A percentile compares a stretch with the other conserved stretches of the same genome.
These are phyloP conservation scores for Arthroderma sp. DNA, from an alignment of 2,329 filamentous ascomycete species.

Conservation along the genomic window DNA sequence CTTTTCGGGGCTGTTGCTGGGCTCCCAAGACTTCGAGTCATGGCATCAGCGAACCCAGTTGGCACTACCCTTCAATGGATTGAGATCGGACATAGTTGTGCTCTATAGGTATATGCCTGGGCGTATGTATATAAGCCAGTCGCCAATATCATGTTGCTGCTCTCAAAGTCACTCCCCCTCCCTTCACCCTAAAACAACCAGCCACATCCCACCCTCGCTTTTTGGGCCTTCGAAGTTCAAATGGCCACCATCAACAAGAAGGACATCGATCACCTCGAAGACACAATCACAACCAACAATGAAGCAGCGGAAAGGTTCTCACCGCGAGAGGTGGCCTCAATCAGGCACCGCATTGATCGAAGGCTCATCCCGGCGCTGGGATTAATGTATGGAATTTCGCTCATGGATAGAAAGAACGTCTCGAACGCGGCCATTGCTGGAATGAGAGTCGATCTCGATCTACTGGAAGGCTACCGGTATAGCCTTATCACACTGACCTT, in stretches of 20 bases:
- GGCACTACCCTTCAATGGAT: too few relatives aligned
- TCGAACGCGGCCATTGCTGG: slow-evolving; percentile 57
- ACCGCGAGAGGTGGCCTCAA: slow-evolving; percentile 47
- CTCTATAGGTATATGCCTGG: too few relatives aligned
- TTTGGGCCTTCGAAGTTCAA: too few relatives aligned
- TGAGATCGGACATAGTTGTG: too few relatives aligned
- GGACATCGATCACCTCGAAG: slow-evolving; percentile 3
- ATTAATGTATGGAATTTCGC: slow-evolving; percentile 54
- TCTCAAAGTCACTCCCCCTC: too few relatives aligned
- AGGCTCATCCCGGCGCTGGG: slow-evolving; percentile 48
- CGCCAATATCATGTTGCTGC: too few relatives aligned
- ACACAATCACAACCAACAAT: not conserved
- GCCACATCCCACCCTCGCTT: too few relatives aligned
- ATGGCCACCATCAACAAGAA: not conserved
- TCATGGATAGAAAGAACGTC: slow-evolving; percentile 67
- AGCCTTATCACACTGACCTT: slow-evolving; percentile 57
- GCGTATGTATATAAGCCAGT: too few relatives aligned
- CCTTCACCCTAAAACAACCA: too few relatives aligned
- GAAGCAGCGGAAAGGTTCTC: slow-evolving; percentile 30
- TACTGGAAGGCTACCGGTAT: slow-evolving; percentile 16
- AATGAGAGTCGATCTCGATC: slow-evolving; percentile 14
- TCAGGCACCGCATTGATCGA: slow-evolving; percentile 54
- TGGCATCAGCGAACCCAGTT: too few relatives aligned
- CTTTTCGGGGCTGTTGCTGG: too few relatives aligned
- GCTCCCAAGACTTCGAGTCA: too few relatives aligned